Conservation (phyloP, 805 yeast genomes). For the Suhomyces sp. region DNA sequence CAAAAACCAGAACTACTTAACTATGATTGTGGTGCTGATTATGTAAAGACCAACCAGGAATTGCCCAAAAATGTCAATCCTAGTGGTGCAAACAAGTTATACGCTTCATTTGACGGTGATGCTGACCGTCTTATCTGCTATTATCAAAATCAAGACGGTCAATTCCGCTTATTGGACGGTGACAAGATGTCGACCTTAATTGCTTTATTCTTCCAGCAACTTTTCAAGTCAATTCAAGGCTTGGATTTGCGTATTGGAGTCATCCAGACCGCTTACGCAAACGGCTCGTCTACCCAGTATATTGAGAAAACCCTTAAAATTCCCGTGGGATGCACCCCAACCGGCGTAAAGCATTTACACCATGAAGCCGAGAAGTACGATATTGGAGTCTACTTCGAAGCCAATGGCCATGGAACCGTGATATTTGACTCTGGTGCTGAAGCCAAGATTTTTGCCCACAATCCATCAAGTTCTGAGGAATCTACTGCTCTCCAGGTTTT, state of each 20-base stretch:
- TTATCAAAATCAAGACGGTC: slow-evolving; percentile 38
- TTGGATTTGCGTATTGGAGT: slow-evolving; percentile 63
- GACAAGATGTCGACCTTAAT: slow-evolving; percentile 88
- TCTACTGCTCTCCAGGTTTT: slow-evolving; percentile 52
- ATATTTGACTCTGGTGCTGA: slow-evolving; percentile 61
- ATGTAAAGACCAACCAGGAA: slow-evolving; percentile 82
- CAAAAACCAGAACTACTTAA: slow-evolving; percentile 60
- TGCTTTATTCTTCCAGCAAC: slow-evolving; percentile 61
- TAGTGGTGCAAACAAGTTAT: slow-evolving; percentile 48
- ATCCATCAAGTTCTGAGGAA: slow-evolving; percentile 42
- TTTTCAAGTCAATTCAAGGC: slow-evolving; percentile 45
- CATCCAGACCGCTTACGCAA: slow-evolving; percentile 97
- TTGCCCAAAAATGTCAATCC: slow-evolving; percentile 59
- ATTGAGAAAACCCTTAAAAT: slow-evolving; percentile 57
- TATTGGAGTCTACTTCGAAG: slow-evolving; percentile 94
- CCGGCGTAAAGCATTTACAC: slow-evolving; percentile 96
- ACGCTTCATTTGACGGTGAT: slow-evolving; percentile 93
- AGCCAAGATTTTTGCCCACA: slow-evolving; percentile 28
- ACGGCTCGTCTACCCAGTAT: slow-evolving; percentile 83
- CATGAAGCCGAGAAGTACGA: slow-evolving; percentile 86
- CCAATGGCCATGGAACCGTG: slow-evolving; percentile 99
- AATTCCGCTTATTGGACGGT: slow-evolving; percentile 75
- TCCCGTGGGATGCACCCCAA: slow-evolving; percentile 86
- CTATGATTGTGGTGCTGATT: slow-evolving; percentile 90
- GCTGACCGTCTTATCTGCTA: slow-evolving; percentile 93